phyloP scores from a whole-genome alignment of 345 rosid genomes.

The Triadica sebifera region DNA sequence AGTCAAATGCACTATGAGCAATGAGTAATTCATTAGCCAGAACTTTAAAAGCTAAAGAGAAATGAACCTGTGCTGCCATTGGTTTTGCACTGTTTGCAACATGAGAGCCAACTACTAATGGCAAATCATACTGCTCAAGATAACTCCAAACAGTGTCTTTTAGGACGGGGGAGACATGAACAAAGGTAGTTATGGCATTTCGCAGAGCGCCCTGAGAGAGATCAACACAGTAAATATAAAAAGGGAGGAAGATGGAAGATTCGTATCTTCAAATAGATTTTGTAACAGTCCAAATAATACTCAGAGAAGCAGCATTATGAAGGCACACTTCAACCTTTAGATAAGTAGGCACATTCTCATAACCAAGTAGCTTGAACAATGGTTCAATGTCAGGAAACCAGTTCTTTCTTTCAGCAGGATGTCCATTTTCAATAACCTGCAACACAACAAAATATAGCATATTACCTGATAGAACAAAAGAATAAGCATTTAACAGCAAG shows the following conservation, averaged over 20 bases:
- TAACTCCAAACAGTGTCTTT: slow-evolving; percentile 81
- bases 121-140: slow-evolving; percentile 93
- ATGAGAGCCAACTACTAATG: slow-evolving; percentile 71
- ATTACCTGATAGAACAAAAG: not conserved
- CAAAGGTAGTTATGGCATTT: slow-evolving; percentile 71
- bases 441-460: slow-evolving; percentile 6
- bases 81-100: slow-evolving; percentile 54
- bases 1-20: not conserved
- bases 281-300: not conserved
- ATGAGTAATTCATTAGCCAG: not conserved
- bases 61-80: slow-evolving; percentile 54
- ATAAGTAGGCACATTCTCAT: slow-evolving; percentile 89
- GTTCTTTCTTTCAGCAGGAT: slow-evolving; percentile 72
- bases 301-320: slow-evolving; percentile 15
- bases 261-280: not conserved
- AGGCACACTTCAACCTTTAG: slow-evolving; percentile 57
- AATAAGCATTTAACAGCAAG: no score
- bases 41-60: no score
- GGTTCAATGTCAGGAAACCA: slow-evolving; percentile 97
- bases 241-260: slow-evolving; percentile 1
- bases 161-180: slow-evolving; percentile 64
- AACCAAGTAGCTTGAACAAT: slow-evolving; percentile 91
- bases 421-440: slow-evolving; percentile 82
- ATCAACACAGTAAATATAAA: slow-evolving; percentile 14
- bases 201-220: slow-evolving; percentile 81